A percentile compares a stretch with the other conserved stretches of the same genome.
Conservation (phyloP, 2,329 filamentous ascomycete species). For the Colletotrichum tanaceti region DNA sequence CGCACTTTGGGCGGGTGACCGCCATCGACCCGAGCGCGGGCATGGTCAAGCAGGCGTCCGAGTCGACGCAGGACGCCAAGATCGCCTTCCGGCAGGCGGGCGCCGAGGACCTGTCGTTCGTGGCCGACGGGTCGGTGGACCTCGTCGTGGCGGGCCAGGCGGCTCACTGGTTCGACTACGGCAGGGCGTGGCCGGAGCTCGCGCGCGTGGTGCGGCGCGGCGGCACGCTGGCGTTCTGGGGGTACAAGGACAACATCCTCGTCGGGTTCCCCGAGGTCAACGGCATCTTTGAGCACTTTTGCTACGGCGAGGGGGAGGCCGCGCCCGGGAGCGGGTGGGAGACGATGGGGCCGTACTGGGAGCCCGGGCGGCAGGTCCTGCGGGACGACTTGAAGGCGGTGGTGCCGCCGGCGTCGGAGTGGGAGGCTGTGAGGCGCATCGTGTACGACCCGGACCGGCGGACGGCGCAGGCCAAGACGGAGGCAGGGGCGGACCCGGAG, state of each 20-base stretch:
- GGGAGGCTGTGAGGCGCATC: slow-evolving; percentile 63
- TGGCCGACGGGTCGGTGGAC: slow-evolving; percentile 63
- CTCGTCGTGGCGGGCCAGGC: slow-evolving; percentile 65
- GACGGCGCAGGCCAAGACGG: slow-evolving; percentile 52
- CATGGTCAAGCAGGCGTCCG: slow-evolving; percentile 66
- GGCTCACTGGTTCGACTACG: slow-evolving; percentile 75
- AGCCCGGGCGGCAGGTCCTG: slow-evolving; percentile 68
- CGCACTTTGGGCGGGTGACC: slow-evolving; percentile 62
- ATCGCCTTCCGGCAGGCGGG: slow-evolving; percentile 62
- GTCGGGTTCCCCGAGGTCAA: slow-evolving; percentile 64
- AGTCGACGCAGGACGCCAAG: slow-evolving; percentile 55
- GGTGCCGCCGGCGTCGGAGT: slow-evolving; percentile 62
- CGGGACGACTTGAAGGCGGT: slow-evolving; percentile 63
- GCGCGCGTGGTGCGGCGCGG: slow-evolving; percentile 63
- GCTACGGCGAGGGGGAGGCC: slow-evolving; percentile 62
- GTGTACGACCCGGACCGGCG: slow-evolving; percentile 67
- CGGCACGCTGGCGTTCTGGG: slow-evolving; percentile 73
- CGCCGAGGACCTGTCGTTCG: slow-evolving; percentile 65
- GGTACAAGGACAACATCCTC: slow-evolving; percentile 73
- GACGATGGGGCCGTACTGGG: slow-evolving; percentile 70
- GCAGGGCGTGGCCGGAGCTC: slow-evolving; percentile 65
- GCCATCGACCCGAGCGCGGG: slow-evolving; percentile 68
- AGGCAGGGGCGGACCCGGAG: slow-evolving; percentile 42
- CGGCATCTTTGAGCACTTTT: slow-evolving; percentile 64
- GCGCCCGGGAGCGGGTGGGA: slow-evolving; percentile 57